Percentiles rank a stretch among this genome's conserved stretches.
Conservation (phyloP, 352 stramenopile species). For the Phytophthora sansomeana region DNA sequence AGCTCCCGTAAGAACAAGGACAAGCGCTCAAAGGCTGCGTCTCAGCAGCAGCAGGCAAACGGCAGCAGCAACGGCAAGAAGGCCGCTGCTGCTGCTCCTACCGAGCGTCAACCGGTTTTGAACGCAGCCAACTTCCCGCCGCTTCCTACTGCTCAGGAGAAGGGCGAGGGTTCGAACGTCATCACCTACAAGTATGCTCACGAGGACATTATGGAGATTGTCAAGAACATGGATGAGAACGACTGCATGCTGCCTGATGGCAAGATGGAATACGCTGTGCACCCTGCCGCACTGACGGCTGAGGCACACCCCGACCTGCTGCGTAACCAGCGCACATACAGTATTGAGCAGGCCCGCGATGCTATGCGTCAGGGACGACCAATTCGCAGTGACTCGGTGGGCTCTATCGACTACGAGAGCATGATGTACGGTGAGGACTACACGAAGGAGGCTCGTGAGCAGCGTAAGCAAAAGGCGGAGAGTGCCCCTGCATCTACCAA, state of each 20-base stretch:
- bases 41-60: constrained; percentile 46
- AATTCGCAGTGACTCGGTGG: constrained; percentile 88
- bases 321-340: constrained; percentile 92
- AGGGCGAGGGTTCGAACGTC: constrained; percentile 45
- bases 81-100: constrained; percentile 19
- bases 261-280: constrained; percentile 87
- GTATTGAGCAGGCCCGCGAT: constrained; percentile 93
- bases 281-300: constrained; percentile 77
- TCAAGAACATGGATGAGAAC: constrained; percentile 91
- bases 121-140: constrained; percentile 87
- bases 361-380: constrained; percentile 89
- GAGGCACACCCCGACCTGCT: constrained; percentile 88
- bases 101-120: constrained; percentile 78
- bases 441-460: constrained; percentile 85
- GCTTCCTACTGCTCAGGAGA: constrained; percentile 55
- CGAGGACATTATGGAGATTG: constrained; percentile 93
- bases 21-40: constrained; percentile 55
- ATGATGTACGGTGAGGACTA: constrained; percentile 93
- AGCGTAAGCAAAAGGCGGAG: constrained; percentile 56
- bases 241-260: constrained; percentile 76
- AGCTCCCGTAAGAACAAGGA: constrained; percentile 70
- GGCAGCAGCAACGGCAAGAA: constrained; percentile 45
- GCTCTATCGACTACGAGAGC: constrained; percentile 90
- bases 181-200: constrained; percentile 84
- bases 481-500: constrained; percentile 17